Evolutionary conservation across 1,284 basidiomycete species (phyloP).

Genomic region (Ganoderma sinense): DNA sequence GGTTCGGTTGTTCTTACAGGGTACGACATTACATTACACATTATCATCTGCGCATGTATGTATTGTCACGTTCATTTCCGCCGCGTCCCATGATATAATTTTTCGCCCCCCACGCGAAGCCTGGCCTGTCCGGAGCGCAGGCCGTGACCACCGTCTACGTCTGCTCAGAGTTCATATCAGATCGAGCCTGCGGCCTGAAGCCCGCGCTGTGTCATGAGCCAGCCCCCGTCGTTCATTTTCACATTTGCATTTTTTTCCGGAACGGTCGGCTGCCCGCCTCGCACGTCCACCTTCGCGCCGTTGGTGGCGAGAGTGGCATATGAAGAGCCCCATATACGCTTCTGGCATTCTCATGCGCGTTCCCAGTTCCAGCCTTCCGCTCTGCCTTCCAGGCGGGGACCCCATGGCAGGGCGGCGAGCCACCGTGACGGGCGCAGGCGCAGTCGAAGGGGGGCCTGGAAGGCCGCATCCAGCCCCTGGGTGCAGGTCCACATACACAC

Average conservation of each 20-base stretch:
- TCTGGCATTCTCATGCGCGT: not conserved
- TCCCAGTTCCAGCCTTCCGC: not conserved
- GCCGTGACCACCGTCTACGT: not conserved
- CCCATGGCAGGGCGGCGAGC: not conserved
- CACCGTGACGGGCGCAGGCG: not conserved
- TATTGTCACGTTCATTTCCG: not conserved
- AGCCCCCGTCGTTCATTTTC: too few relatives aligned
- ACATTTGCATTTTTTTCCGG: not conserved
- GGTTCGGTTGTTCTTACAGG: not conserved
- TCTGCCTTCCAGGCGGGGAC: not conserved
- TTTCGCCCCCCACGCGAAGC: not conserved
- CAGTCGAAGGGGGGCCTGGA: not conserved
- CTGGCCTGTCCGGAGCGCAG: not conserved
- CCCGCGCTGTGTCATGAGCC: not conserved
- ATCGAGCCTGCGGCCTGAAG: not conserved
- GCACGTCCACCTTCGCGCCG: not conserved
- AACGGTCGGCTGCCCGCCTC: not conserved
- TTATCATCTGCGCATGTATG: not conserved
- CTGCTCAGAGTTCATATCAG: not conserved
- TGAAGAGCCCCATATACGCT: not conserved
- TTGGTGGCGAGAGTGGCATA: not conserved
- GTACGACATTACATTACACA: not conserved
- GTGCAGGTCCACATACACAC: not conserved
- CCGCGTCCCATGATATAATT: constrained; percentile 1
- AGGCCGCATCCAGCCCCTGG: not conserved